Evolutionary conservation across 805 yeast species (phyloP), one percentile per base, ranked within the genome.

Genomic region (Yamadazyma takamatsuzukensis): DNA sequence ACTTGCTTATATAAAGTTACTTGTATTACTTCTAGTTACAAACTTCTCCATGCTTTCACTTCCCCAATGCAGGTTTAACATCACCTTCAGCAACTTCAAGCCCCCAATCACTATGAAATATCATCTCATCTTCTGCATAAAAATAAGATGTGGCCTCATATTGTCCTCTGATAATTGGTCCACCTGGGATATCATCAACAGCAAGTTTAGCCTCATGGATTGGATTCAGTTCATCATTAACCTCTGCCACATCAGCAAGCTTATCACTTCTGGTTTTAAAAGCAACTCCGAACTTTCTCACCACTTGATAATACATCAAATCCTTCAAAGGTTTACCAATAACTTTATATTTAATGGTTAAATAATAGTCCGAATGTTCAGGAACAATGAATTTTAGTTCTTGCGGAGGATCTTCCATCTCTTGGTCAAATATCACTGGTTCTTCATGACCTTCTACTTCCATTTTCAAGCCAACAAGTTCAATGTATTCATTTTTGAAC

Each of bases 131-230:
- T 3, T 42, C 49, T 13, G 42, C 48, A 24, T 37, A 37, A 26
- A 59, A 47, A 4, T 44, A 40, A 6, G 56, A 43, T 5, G 29
- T 29, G 5, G 60, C 60, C 6, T 47, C 47, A 39, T 51, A 53
- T 1, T 38, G 43, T 1, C 61, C 63, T 37, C 64, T 45, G 12
- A 53, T 31, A 12, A 59, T 40, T 6, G 40, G 29, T 1, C 64
- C 64, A 10, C 60, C 57, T 1, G 64, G 63, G 9, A 59, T 27
- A 6, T 44, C 39, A n/a, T 55, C 62, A 1, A 53, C 50, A 2
- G 49, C 51, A 25, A 59, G 49, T 4, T 44, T 42, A 4, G 49
- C 44, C 10, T 32, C 34, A 33, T 56, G 52, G 13, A 18, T 18
- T 3, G 49, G 45, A 3, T 31, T 43, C 2, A 25, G 21, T 3